phyloP scores from a whole-genome alignment of 2,329 filamentous ascomycete species.

The Boeremia lycopersici region DNA sequence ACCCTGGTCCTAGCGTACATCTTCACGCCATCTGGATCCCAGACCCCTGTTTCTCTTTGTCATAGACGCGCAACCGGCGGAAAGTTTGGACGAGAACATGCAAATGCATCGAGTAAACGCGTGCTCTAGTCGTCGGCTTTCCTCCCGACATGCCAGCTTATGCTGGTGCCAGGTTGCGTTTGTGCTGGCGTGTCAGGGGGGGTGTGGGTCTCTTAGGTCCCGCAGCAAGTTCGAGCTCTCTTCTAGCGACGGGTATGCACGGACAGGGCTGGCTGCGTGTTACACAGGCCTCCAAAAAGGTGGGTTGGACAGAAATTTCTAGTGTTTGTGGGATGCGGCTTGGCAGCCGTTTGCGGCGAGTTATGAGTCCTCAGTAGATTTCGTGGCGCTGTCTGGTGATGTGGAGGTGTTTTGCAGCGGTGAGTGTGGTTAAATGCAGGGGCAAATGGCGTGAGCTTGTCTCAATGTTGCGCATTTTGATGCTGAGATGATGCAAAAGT shows the following conservation, averaged over 20 bases:
- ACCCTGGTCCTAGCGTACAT: constrained; percentile 11
- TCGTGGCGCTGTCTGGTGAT: constrained; percentile 18
- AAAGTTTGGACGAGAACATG: neutral
- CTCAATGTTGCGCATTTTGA: constrained; percentile 6
- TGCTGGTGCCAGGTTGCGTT: constrained; percentile 1
- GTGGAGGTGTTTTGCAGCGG: constrained; percentile 9
- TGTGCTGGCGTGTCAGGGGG: constrained; percentile 9
- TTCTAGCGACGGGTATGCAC: constrained; percentile 21
- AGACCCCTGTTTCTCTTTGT: constrained; percentile 10
- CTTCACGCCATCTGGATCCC: neutral
- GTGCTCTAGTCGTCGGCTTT: neutral
- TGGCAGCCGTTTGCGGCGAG: constrained; percentile 19
- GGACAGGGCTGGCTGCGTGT: constrained; percentile 1
- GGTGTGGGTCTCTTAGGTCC: constrained; percentile 14
- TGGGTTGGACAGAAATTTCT: constrained; percentile 9
- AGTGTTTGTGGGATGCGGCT: constrained; percentile 10
- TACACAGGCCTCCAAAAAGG: neutral
- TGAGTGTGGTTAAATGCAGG: constrained; percentile 6
- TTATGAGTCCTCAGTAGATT: neutral
- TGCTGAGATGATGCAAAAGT: neutral
- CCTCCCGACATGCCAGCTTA: neutral
- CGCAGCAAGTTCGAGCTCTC: constrained; percentile 18
- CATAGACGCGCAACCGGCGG: constrained; percentile 1
- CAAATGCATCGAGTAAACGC: constrained; percentile 2
- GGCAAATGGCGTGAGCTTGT: constrained; percentile 6